Conservation (phyloP, 805 yeast species). For the Lipomyces japonicus region DNA sequence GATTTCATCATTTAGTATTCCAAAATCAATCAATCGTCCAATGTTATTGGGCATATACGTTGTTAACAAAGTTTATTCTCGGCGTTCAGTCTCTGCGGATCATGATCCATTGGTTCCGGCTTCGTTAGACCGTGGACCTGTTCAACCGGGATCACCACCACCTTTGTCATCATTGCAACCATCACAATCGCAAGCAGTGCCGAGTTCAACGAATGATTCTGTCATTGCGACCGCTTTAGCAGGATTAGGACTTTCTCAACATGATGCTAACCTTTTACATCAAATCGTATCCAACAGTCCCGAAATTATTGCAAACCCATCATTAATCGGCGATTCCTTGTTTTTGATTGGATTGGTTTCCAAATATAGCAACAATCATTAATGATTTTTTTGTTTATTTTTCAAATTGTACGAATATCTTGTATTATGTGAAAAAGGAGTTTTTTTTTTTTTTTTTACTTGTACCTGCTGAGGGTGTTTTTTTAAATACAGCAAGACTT, state of each 20-base stretch:
- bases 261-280: slow-evolving; percentile 30
- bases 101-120: background rate
- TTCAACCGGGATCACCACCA: slow-evolving; percentile 2
- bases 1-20: slow-evolving; percentile 9
- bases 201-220: background rate
- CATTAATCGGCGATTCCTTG: slow-evolving; percentile 33
- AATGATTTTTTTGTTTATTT: background rate
- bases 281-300: slow-evolving; percentile 31
- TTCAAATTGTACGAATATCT: background rate
- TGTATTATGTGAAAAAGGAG: too few relatives aligned
- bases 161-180: background rate
- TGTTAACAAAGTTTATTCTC: slow-evolving; percentile 8
- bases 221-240: slow-evolving; percentile 5
- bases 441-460: too few relatives aligned
- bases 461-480: too few relatives aligned
- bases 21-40: slow-evolving; percentile 1
- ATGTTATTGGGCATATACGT: slow-evolving; percentile 21
- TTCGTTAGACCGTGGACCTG: background rate
- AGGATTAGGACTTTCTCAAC: slow-evolving; percentile 30
- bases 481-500: too few relatives aligned
- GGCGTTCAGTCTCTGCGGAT: background rate
- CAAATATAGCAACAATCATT: slow-evolving; percentile 18
- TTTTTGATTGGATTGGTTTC: slow-evolving; percentile 33
- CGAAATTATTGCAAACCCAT: slow-evolving; percentile 33
- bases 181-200: background rate